phyloP scores from a whole-genome alignment of 768 basidiomycete species.

The Russula emetica region DNA sequence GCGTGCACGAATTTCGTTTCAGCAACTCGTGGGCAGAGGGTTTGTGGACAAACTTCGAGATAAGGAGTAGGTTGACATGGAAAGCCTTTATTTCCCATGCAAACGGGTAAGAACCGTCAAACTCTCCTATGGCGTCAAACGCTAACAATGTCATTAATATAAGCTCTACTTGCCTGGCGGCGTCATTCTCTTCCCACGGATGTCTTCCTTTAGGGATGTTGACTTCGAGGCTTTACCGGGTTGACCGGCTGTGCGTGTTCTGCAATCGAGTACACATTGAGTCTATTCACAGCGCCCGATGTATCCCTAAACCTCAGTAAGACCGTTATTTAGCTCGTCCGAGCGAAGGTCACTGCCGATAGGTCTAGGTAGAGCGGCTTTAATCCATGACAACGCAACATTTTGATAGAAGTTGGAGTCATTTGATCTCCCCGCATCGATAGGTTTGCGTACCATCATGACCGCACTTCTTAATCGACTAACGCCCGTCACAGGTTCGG shows the following conservation, averaged over 20 bases:
- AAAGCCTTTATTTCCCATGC: too few relatives aligned
- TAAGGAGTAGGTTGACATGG: too few relatives aligned
- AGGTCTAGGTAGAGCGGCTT: neutral
- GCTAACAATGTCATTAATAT: neutral
- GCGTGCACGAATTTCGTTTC: too few relatives aligned
- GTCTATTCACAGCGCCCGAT: neutral
- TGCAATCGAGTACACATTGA: neutral
- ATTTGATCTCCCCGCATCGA: neutral
- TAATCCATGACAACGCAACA: neutral
- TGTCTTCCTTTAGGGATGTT: neutral
- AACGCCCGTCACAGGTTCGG: neutral
- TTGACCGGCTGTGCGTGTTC: neutral
- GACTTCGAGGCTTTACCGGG: too few relatives aligned
- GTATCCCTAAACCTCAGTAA: neutral
- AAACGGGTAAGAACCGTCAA: too few relatives aligned
- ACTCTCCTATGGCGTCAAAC: too few relatives aligned
- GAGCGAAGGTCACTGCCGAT: neutral
- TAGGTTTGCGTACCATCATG: neutral
- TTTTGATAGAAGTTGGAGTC: neutral
- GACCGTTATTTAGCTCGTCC: neutral
- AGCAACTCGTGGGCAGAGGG: too few relatives aligned
- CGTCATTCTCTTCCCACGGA: neutral
- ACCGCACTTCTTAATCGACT: neutral
- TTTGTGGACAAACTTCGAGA: too few relatives aligned
- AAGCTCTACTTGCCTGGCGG: neutral